Conservation (phyloP, 345 rosid species). For the Brassica juncea region DNA sequence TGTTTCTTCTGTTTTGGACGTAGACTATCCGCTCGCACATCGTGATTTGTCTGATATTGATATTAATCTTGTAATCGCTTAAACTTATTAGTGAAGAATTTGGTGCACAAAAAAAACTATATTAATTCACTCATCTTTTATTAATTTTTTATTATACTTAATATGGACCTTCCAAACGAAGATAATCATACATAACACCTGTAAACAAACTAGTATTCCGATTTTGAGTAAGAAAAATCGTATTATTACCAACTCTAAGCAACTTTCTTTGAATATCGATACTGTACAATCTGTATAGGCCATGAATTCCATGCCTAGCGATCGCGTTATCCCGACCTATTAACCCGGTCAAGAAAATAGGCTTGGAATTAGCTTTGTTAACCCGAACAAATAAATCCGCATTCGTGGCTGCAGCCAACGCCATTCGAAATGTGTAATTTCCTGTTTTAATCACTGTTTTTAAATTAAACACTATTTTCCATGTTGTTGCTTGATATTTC, state of each 20-base stretch:
- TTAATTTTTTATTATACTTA: background rate
- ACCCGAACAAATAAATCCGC: slow-evolving; percentile 47
- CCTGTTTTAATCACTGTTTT: slow-evolving; percentile 31
- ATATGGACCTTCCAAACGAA: slow-evolving; percentile 71
- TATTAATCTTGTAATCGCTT: too few relatives aligned
- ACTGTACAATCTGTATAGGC: slow-evolving; percentile 51
- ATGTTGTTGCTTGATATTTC: slow-evolving; percentile 54
- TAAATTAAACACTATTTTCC: slow-evolving; percentile 62
- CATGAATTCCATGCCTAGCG: slow-evolving; percentile 45
- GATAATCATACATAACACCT: slow-evolving; percentile 83
- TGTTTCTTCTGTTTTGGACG: too few relatives aligned
- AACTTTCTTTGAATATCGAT: slow-evolving; percentile 42
- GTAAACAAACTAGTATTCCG: slow-evolving; percentile 34
- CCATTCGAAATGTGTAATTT: slow-evolving; percentile 63
- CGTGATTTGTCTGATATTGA: too few relatives aligned
- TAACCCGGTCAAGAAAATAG: slow-evolving; percentile 25
- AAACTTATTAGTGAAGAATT: too few relatives aligned
- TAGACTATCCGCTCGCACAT: too few relatives aligned
- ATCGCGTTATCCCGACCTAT: slow-evolving; percentile 43
- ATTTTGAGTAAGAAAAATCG: slow-evolving; percentile 63
- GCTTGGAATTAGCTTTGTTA: slow-evolving; percentile 13
- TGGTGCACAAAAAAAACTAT: too few relatives aligned
- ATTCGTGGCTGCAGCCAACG: slow-evolving; percentile 65
- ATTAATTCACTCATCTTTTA: background rate
- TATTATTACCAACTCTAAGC: slow-evolving; percentile 51